Conservation (phyloP, 768 basidiomycete genomes). For the Pluteus cervinus region DNA sequence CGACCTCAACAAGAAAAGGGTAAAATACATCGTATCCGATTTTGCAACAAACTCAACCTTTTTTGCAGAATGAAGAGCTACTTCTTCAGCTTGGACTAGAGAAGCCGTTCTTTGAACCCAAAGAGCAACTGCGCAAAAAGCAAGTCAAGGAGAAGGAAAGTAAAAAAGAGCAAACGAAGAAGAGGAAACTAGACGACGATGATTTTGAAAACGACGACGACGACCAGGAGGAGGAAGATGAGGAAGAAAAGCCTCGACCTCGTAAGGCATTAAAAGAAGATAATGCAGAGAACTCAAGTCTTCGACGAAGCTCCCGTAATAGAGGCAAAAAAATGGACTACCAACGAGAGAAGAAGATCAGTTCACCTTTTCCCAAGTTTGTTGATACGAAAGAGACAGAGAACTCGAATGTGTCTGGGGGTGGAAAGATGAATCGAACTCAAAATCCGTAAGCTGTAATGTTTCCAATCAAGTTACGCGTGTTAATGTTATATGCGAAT, state of each 20-base stretch:
- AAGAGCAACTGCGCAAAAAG: slow-evolving; percentile 28
- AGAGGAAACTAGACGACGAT: slow-evolving; percentile 31
- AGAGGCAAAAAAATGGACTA: slow-evolving; percentile 55
- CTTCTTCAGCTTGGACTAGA: slow-evolving; percentile 39
- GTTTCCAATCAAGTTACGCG: slow-evolving; percentile 1
- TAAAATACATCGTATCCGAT: slow-evolving; percentile 2
- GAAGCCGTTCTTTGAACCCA: slow-evolving; percentile 42
- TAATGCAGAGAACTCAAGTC: slow-evolving; percentile 18
- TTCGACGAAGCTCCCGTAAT: slow-evolving; percentile 66
- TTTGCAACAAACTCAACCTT: slow-evolving; percentile 3
- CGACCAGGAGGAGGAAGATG: slow-evolving; percentile 8
- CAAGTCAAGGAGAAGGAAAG: slow-evolving; percentile 33
- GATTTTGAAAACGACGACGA: slow-evolving; percentile 13
- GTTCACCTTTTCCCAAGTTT: slow-evolving; percentile 30
- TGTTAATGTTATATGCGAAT: neutral
- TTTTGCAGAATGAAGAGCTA: slow-evolving; percentile 33
- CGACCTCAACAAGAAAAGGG: slow-evolving; percentile 27
- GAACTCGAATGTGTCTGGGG: slow-evolving; percentile 31
- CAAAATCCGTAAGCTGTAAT: slow-evolving; percentile 41
- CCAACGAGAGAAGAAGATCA: slow-evolving; percentile 24
- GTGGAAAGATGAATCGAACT: slow-evolving; percentile 26
- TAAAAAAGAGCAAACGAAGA: slow-evolving; percentile 25
- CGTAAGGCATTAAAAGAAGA: slow-evolving; percentile 30
- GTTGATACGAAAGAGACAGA: slow-evolving; percentile 27
- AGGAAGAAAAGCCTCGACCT: slow-evolving; percentile 10